Percentiles rank a stretch among this genome's conserved stretches.
Evolutionary conservation across 345 rosid genomes (phyloP).

Genomic region (Moricandia arvensis): DNA sequence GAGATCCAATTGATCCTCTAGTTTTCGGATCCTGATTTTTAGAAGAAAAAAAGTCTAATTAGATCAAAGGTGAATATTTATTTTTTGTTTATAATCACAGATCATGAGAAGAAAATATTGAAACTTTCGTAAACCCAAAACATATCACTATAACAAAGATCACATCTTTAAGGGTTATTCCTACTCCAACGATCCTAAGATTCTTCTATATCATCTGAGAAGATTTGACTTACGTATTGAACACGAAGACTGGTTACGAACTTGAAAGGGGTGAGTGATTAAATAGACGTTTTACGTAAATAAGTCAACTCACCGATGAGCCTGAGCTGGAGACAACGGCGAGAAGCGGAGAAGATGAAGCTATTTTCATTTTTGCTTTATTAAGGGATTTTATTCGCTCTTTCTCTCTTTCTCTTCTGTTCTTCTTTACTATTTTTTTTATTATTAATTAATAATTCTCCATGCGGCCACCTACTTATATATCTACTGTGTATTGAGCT

Average conservation of each 20-base stretch:
- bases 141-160: slow-evolving; percentile 10
- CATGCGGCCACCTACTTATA: background rate
- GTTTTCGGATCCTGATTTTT: slow-evolving; percentile 20
- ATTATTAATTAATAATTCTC: background rate
- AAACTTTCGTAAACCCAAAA: slow-evolving; percentile 25
- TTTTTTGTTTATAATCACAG: background rate
- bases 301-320: slow-evolving; percentile 35
- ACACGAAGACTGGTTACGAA: background rate
- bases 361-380: slow-evolving; percentile 25
- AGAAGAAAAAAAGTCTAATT: background rate
- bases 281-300: background rate
- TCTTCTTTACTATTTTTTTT: background rate
- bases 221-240: slow-evolving; percentile 4
- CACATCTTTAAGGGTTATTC: background rate
- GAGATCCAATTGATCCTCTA: slow-evolving; percentile 34
- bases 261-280: background rate
- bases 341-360: slow-evolving; percentile 30
- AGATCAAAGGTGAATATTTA: background rate
- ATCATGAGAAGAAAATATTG: background rate
- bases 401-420: background rate
- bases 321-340: slow-evolving; percentile 37
- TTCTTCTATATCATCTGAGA: background rate
- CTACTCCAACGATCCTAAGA: background rate
- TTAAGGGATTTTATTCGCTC: background rate
- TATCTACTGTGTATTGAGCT: background rate